Evolutionary conservation across 768 basidiomycete genomes (phyloP).

Genomic region (Dioszegia hungarica): DNA sequence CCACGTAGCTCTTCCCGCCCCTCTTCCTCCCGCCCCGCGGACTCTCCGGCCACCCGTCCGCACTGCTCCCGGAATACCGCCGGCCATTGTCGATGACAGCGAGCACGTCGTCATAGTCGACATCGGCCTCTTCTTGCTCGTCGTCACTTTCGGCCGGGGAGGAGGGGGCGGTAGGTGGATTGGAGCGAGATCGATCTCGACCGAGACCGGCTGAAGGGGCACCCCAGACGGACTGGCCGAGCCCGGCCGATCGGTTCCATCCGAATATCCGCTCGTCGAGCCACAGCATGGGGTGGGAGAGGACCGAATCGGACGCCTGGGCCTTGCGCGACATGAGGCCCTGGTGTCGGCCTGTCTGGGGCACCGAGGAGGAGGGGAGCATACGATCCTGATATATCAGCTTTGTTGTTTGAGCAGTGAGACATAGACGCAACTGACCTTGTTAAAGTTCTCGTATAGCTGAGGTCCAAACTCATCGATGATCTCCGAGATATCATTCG

Average conservation of each 20-base stretch:
- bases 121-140: conserved; percentile 56
- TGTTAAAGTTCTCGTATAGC: conserved; percentile 78
- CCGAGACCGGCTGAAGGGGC: conserved; percentile 49
- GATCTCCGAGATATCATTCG: conserved; percentile 72
- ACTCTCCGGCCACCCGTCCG: conserved; percentile 1
- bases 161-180: conserved; percentile 61
- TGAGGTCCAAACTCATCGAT: conserved; percentile 79
- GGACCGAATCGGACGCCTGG: conserved; percentile 51
- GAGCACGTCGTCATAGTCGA: conserved; percentile 81
- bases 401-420: background rate
- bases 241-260: conserved; percentile 51
- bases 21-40: background rate
- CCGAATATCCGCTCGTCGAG: conserved; percentile 90
- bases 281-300: conserved; percentile 92
- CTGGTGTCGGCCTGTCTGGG: conserved; percentile 68
- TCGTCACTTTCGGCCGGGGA: conserved; percentile 78
- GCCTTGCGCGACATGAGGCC: conserved; percentile 77
- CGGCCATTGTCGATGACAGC: conserved; percentile 39
- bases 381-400: conserved; percentile 61
- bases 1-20: conserved; percentile 7
- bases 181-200: conserved; percentile 46
- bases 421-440: conserved; percentile 61
- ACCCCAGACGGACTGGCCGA: conserved; percentile 84
- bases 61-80: background rate
- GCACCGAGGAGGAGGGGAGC: conserved; percentile 75